A percentile compares a stretch with the other conserved stretches of the same genome.
Conservation (phyloP, 2,329 filamentous ascomycete genomes). For the Juglanconis oblonga region DNA sequence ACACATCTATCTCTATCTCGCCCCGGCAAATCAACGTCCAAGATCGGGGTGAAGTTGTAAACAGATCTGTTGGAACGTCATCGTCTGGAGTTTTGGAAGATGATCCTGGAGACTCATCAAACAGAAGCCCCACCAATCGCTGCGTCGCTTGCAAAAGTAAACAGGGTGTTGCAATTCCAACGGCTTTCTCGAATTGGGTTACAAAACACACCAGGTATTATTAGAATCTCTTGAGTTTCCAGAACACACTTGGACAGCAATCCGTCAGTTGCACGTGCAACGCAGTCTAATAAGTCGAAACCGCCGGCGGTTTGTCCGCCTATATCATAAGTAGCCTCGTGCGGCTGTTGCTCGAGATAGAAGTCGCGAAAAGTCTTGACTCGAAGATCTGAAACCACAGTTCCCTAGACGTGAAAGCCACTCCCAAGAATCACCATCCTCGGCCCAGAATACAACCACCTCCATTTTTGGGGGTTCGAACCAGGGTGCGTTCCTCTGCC, state of each 20-base stretch:
- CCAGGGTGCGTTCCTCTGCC: neutral
- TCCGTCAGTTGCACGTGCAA: too few species aligned
- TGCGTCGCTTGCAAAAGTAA: neutral
- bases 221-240: neutral
- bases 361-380: constrained; percentile 1
- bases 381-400: constrained; percentile 11
- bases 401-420: neutral
- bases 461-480: too few species aligned
- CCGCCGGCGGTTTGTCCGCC: too few species aligned
- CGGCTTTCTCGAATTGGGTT: neutral
- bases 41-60: neutral
- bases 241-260: neutral
- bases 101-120: constrained; percentile 10
- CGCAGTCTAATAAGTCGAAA: too few species aligned
- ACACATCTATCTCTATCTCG: neutral
- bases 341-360: neutral
- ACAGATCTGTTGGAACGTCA: constrained; percentile 1
- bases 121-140: neutral
- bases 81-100: neutral
- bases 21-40: neutral
- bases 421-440: neutral
- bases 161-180: neutral
- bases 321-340: neutral
- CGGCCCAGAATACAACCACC: too few species aligned
- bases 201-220: neutral